These are phyloP conservation scores for Boletales sp. DNA, from an alignment of 768 basidiomycete genomes.

Conservation along the genomic window DNA sequence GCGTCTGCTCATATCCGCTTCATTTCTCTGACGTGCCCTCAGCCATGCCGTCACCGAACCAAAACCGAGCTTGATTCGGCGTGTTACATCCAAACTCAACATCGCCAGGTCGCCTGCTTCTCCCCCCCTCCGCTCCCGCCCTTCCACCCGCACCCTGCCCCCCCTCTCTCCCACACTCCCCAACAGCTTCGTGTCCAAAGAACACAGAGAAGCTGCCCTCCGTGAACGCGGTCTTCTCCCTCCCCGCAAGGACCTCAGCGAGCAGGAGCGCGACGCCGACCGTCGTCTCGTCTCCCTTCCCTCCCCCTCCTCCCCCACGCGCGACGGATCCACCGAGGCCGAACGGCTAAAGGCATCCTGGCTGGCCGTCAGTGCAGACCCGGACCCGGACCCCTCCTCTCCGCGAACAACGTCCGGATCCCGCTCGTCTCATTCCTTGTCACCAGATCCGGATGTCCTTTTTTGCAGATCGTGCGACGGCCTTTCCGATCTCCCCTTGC, in stretches of 20 bases:
- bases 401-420: slow-evolving; percentile 26
- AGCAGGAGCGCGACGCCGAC: slow-evolving; percentile 41
- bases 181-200: slow-evolving; percentile 20
- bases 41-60: too few species aligned
- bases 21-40: neutral
- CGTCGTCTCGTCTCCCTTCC: slow-evolving; percentile 38
- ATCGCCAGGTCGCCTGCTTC: slow-evolving; percentile 19
- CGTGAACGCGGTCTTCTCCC: slow-evolving; percentile 59
- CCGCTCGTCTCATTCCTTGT: neutral
- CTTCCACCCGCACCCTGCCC: slow-evolving; percentile 8
- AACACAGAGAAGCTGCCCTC: slow-evolving; percentile 47
- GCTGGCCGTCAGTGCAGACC: slow-evolving; percentile 30
- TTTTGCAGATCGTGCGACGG: slow-evolving; percentile 9
- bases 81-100: slow-evolving; percentile 27
- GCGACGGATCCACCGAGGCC: slow-evolving; percentile 40
- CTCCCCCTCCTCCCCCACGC: slow-evolving; percentile 20
- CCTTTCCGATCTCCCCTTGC: slow-evolving; percentile 6
- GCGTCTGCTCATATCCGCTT: neutral
- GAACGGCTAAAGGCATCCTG: slow-evolving; percentile 52
- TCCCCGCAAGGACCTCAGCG: slow-evolving; percentile 34
- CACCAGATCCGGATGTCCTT: slow-evolving; percentile 1
- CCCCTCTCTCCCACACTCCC: slow-evolving; percentile 18
- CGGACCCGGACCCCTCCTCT: neutral
- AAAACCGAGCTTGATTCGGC: slow-evolving; percentile 19
- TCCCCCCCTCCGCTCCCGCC: slow-evolving; percentile 7